Conservation (phyloP, 2,329 filamentous ascomycete genomes). For the Aspergillus jensenii region DNA sequence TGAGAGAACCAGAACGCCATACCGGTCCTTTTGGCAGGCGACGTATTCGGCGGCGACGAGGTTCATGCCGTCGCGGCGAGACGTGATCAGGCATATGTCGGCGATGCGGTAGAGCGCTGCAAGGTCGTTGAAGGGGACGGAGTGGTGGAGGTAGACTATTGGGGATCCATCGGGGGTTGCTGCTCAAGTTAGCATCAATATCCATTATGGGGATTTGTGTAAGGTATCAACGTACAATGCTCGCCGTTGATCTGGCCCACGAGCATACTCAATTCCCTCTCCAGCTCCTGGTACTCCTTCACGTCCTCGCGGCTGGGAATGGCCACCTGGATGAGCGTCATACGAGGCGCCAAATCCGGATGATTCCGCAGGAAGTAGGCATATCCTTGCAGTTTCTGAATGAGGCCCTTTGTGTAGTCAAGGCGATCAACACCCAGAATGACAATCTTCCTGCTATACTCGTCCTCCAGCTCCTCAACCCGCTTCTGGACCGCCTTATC, state of each 20-base stretch:
- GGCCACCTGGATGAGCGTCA: constrained; percentile 89
- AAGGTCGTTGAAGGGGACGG: constrained; percentile 86
- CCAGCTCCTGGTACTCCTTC: constrained; percentile 91
- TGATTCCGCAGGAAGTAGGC: constrained; percentile 91
- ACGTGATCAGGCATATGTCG: constrained; percentile 84
- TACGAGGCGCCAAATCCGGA: constrained; percentile 89
- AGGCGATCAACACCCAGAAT: constrained; percentile 91
- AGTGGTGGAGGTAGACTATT: constrained; percentile 94
- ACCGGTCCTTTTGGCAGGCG: constrained; percentile 78
- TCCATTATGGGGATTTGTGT: too few relatives aligned
- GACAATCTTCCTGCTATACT: constrained; percentile 86
- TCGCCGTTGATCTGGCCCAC: constrained; percentile 93
- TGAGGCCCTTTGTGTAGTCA: constrained; percentile 96
- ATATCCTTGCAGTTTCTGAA: constrained; percentile 88
- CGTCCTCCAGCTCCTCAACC: constrained; percentile 73
- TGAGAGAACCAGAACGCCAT: constrained; percentile 89
- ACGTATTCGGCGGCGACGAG: constrained; percentile 97
- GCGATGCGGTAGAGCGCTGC: constrained; percentile 88
- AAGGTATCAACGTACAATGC: constrained; percentile 56
- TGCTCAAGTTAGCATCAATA: constrained; percentile 19
- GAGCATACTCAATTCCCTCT: constrained; percentile 85
- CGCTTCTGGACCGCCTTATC: constrained; percentile 76
- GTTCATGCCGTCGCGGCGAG: constrained; percentile 94
- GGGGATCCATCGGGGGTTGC: constrained; percentile 92
- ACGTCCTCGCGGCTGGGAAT: constrained; percentile 83